These are phyloP conservation scores for barrel medic (Medicago truncatula) DNA, from an alignment of 306 rosid genomes.

Conservation along the genomic window DNA sequence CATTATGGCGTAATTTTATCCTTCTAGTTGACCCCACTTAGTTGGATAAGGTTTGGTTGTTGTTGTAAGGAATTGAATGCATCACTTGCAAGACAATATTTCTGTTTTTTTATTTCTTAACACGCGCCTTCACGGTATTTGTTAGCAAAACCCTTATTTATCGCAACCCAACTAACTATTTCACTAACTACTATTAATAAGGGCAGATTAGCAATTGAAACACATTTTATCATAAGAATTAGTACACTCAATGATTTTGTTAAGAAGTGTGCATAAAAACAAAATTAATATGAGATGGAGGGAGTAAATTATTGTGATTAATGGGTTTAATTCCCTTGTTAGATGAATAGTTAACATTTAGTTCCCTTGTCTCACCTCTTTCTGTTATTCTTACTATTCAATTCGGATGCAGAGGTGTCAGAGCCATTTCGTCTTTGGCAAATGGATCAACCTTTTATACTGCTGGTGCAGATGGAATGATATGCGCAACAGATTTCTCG, in stretches of 20 bases:
- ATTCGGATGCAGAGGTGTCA: conserved; percentile 72
- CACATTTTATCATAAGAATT: neutral
- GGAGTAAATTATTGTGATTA: conserved; percentile 6
- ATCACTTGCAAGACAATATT: too few relatives aligned
- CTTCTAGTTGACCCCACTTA: too few relatives aligned
- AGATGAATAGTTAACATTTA: conserved; percentile 1
- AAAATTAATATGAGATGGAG: neutral
- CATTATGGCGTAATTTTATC: too few relatives aligned
- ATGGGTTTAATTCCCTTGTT: conserved; percentile 29
- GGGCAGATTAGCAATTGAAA: neutral
- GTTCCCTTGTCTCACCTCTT: conserved; percentile 1
- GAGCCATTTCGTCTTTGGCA: conserved; percentile 71
- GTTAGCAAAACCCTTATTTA: neutral
- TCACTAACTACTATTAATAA: neutral
- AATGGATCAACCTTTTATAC: conserved; percentile 63
- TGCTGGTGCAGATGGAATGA: conserved; percentile 89
- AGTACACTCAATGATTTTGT: neutral
- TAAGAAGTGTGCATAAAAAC: neutral
- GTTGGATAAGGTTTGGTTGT: too few relatives aligned
- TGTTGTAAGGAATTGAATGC: too few relatives aligned
- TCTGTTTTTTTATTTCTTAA: neutral
- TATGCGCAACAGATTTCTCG: conserved; percentile 66
- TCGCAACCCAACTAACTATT: neutral
- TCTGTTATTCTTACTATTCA: conserved; percentile 38
- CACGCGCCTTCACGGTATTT: neutral